Percentiles rank a stretch among this genome's conserved stretches.
Conservation (phyloP, 2,329 filamentous ascomycete genomes). For the Apiospora saccharicola region DNA sequence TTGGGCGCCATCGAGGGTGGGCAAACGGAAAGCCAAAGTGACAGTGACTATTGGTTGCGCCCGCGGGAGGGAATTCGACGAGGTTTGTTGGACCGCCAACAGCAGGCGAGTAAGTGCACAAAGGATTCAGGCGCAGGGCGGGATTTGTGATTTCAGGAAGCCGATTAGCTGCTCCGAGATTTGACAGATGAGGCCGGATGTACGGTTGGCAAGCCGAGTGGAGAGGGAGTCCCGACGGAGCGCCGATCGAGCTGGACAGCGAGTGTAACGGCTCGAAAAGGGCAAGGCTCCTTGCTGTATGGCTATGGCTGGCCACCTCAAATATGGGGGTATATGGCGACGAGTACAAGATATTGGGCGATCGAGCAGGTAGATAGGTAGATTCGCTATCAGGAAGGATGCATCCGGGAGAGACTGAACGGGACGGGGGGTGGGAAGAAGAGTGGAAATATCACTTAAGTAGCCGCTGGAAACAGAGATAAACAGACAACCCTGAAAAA, state of each 20-base stretch:
- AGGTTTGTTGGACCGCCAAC: no score
- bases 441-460: background rate
- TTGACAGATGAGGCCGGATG: conserved; percentile 7
- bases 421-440: background rate
- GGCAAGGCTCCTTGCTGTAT: background rate
- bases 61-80: background rate
- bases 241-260: conserved; percentile 6
- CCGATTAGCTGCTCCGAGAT: conserved; percentile 8
- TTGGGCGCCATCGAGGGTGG: conserved; percentile 49
- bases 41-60: background rate
- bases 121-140: background rate
- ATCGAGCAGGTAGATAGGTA: background rate
- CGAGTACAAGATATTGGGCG: background rate
- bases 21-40: background rate
- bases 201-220: conserved; percentile 17
- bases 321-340: background rate
- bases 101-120: background rate
- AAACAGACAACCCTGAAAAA: background rate
- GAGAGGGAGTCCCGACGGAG: conserved; percentile 12
- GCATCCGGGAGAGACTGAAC: background rate
- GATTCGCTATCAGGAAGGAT: background rate
- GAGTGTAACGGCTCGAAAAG: conserved; percentile 6
- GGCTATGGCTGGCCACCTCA: background rate
- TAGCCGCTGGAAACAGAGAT: background rate
- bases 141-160: background rate